A percentile compares a stretch with the other conserved stretches of the same genome.
These are phyloP conservation scores for Saraca asoca DNA, from an alignment of 331 rosid species.

Conservation along the genomic window DNA sequence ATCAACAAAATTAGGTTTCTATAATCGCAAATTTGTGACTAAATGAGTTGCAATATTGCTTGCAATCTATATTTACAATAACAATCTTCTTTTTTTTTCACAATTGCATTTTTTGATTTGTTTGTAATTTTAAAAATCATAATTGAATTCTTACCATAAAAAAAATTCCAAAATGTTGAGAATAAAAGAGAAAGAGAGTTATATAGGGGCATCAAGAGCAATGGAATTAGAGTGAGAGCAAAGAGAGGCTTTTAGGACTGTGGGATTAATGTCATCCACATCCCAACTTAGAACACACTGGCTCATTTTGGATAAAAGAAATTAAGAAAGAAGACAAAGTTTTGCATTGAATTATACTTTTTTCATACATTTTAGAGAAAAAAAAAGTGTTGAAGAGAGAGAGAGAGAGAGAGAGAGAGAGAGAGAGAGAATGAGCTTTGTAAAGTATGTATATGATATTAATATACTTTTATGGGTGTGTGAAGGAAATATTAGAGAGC, in stretches of 20 bases:
- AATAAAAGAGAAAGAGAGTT: not conserved
- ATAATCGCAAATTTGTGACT: no score
- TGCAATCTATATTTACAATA: no score
- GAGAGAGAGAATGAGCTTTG: not conserved
- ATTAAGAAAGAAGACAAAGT: not conserved
- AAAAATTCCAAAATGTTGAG: not conserved
- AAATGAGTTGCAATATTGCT: no score
- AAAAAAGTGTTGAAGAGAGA: no score
- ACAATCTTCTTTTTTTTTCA: no score
- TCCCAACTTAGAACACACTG: slow-evolving; percentile 87
- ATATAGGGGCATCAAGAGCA: slow-evolving; percentile 56
- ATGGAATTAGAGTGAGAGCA: slow-evolving; percentile 55
- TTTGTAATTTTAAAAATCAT: no score
- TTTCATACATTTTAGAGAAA: slow-evolving; percentile 5
- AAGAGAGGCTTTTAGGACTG: slow-evolving; percentile 39
- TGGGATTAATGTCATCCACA: slow-evolving; percentile 42
- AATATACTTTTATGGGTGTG: not conserved
- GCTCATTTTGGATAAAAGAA: slow-evolving; percentile 49
- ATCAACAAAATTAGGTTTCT: no score
- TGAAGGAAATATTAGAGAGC: not conserved
- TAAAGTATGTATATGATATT: not conserved
- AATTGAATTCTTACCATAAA: no score
- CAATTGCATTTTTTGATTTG: no score
- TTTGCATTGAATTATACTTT: not conserved
- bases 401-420: not conserved